phyloP scores from a whole-genome alignment of 106 monocot genomes.

The Agapanthus africanus region DNA sequence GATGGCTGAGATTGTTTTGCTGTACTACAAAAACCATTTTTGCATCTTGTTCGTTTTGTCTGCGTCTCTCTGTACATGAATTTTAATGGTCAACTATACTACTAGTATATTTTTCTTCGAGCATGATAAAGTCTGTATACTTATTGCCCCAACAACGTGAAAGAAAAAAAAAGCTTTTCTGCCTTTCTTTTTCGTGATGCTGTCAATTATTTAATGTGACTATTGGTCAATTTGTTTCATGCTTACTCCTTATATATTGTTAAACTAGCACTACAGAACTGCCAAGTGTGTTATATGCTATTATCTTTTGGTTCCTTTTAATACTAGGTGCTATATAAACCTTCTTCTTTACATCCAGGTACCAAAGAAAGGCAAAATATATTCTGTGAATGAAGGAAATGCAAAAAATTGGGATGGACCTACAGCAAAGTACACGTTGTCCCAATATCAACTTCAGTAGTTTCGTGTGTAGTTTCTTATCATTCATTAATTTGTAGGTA shows the following conservation, averaged over 20 bases:
- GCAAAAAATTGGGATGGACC: constrained; percentile 97
- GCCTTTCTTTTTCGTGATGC: background rate
- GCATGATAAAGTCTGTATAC: background rate
- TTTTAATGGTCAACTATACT: too few species aligned
- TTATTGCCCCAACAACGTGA: too few species aligned
- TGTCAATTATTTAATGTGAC: background rate
- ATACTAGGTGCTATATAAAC: background rate
- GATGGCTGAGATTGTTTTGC: too few species aligned
- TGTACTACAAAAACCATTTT: too few species aligned
- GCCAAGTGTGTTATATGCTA: background rate
- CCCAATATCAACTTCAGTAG: background rate
- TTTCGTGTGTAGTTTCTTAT: constrained; percentile 40
- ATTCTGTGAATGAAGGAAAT: constrained; percentile 99
- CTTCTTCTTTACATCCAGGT: constrained; percentile 37
- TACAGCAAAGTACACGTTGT: constrained; percentile 61
- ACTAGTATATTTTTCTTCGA: background rate
- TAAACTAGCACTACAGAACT: background rate
- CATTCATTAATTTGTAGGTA: constrained; percentile 35
- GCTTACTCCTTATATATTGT: background rate
- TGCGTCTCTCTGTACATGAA: too few species aligned
- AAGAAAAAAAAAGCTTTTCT: too few species aligned
- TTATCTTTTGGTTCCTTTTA: background rate
- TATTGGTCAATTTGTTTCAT: background rate
- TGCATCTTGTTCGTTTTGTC: too few species aligned
- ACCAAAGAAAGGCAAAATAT: constrained; percentile 92